Percentiles rank a stretch among this genome's conserved stretches.
Conservation (phyloP, 2,329 filamentous ascomycete species). For the Colletotrichum brevisporum region DNA sequence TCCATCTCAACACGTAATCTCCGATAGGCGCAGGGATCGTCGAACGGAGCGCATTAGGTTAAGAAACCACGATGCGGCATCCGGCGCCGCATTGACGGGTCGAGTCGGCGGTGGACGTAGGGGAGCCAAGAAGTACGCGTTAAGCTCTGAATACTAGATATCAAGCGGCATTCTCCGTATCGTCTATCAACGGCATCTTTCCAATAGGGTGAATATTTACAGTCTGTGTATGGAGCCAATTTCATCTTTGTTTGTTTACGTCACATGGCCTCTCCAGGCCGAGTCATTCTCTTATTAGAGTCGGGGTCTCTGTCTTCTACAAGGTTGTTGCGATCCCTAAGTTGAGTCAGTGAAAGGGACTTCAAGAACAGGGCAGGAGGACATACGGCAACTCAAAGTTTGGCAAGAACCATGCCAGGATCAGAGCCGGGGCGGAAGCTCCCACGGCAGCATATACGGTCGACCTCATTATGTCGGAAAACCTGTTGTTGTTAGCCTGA, state of each 20-base stretch:
- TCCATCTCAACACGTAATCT: too few species aligned
- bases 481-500: not conserved
- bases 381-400: slow-evolving; percentile 30
- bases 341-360: not conserved
- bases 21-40: too few species aligned
- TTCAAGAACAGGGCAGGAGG: not conserved
- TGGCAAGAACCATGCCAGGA: slow-evolving; percentile 27
- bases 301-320: not conserved
- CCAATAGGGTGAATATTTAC: too few species aligned
- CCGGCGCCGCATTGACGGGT: not conserved
- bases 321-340: slow-evolving; percentile 27
- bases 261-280: not conserved
- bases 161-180: too few species aligned
- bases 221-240: too few species aligned
- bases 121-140: not conserved
- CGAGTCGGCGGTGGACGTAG: not conserved
- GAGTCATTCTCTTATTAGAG: not conserved
- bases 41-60: too few species aligned
- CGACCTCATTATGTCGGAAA: slow-evolving; percentile 30
- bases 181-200: too few species aligned
- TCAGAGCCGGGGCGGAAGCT: slow-evolving; percentile 25
- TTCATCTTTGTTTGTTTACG: not conserved
- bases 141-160: too few species aligned
- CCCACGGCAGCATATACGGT: slow-evolving; percentile 28
- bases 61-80: not conserved